phyloP scores from a whole-genome alignment of 805 yeast species.

The Pichia phayaonensis region DNA sequence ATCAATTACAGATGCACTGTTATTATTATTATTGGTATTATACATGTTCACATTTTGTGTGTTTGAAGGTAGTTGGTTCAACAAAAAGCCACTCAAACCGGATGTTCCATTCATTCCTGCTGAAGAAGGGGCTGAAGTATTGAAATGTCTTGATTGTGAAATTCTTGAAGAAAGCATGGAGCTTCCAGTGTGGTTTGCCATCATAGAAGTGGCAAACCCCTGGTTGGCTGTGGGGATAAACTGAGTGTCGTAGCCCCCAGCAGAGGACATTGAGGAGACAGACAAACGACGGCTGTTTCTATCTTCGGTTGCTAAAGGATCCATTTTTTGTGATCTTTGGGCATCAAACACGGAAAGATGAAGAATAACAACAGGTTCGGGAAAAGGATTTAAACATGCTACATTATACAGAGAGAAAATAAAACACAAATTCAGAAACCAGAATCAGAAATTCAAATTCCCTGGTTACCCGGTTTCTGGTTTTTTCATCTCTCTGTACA shows the following conservation, averaged over 20 bases:
- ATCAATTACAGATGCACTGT: conserved; percentile 1
- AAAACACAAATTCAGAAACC: neutral
- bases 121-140: conserved; percentile 15
- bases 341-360: neutral
- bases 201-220: conserved; percentile 15
- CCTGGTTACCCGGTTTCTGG: neutral
- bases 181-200: conserved; percentile 29
- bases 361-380: neutral
- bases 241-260: neutral
- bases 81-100: neutral
- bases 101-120: neutral
- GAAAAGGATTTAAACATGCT: neutral
- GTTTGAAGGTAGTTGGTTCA: conserved; percentile 8
- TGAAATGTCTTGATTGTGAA: conserved; percentile 29
- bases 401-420: neutral
- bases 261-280: neutral
- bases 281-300: neutral
- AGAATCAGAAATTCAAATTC: neutral
- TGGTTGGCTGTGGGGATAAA: neutral
- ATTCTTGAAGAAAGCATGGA: conserved; percentile 31
- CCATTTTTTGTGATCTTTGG: neutral
- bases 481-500: neutral
- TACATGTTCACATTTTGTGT: conserved; percentile 4
- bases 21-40: neutral
- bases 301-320: neutral